These are phyloP conservation scores for Russula lepida DNA, from an alignment of 768 basidiomycete species.

Conservation along the genomic window DNA sequence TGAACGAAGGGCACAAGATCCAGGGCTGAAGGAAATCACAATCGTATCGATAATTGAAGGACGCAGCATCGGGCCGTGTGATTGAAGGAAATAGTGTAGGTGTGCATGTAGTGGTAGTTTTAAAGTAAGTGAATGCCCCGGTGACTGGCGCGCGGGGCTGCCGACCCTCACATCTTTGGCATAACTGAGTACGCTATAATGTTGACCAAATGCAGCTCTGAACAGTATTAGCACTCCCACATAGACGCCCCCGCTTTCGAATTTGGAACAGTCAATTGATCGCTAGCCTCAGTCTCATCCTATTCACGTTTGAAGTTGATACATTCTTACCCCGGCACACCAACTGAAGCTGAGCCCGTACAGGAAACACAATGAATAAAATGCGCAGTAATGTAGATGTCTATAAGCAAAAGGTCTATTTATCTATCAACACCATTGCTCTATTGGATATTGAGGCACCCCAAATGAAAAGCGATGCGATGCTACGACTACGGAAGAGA, in stretches of 20 bases:
- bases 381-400: background rate
- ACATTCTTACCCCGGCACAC: background rate
- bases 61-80: background rate
- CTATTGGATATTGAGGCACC: too few relatives aligned
- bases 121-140: too few relatives aligned
- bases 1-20: background rate
- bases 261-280: background rate
- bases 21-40: background rate
- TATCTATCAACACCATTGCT: background rate
- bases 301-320: background rate
- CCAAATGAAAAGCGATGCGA: background rate
- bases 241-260: background rate
- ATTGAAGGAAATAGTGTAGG: too few relatives aligned
- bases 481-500: too few relatives aligned
- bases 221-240: background rate
- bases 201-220: background rate
- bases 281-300: too few relatives aligned
- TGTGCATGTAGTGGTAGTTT: too few relatives aligned
- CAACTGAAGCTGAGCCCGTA: background rate
- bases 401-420: background rate
- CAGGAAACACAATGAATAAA: background rate
- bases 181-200: background rate
- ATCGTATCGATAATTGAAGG: background rate
- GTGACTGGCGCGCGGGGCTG: too few relatives aligned
- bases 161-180: too few relatives aligned